Evolutionary conservation across 208 protist species (phyloP).

Genomic region (Acanthamoeba royreba): DNA sequence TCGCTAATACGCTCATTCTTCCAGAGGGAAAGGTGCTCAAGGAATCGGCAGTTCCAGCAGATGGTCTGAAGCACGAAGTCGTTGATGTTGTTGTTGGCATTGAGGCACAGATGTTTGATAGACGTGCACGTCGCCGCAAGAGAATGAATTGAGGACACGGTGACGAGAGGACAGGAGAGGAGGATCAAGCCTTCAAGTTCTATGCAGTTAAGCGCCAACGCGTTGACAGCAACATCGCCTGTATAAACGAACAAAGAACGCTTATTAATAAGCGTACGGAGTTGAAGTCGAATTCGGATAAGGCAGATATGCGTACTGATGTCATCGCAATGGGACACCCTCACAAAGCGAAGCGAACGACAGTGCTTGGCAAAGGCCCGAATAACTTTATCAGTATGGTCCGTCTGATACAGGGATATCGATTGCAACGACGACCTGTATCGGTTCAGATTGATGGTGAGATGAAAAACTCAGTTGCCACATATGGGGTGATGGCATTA

Average conservation of each 20-base stretch:
- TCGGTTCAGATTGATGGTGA: too few relatives aligned
- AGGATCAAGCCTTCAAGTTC: not conserved
- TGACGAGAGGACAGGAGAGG: not conserved
- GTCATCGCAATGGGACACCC: conserved; percentile 15
- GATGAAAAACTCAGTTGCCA: too few relatives aligned
- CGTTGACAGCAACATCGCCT: conserved; percentile 1
- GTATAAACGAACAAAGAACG: not conserved
- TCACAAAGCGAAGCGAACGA: not conserved
- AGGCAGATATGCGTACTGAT: not conserved
- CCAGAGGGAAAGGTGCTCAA: not conserved
- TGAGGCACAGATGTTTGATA: conserved; percentile 9
- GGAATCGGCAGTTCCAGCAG: not conserved
- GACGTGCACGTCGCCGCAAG: not conserved
- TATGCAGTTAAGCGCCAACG: not conserved
- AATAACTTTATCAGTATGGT: conserved; percentile 20
- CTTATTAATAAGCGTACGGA: not conserved
- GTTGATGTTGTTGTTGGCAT: conserved; percentile 35
- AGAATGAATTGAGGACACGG: not conserved
- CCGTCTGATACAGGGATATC: conserved; percentile 30
- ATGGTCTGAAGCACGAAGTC: not conserved
- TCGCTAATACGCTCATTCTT: conserved; percentile 10
- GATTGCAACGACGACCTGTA: conserved; percentile 4
- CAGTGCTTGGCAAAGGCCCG: conserved; percentile 7
- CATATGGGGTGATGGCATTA: not conserved
- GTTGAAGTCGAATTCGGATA: not conserved